phyloP scores from a whole-genome alignment of 2,329 filamentous ascomycete genomes.

The Anthostomella pinea region DNA sequence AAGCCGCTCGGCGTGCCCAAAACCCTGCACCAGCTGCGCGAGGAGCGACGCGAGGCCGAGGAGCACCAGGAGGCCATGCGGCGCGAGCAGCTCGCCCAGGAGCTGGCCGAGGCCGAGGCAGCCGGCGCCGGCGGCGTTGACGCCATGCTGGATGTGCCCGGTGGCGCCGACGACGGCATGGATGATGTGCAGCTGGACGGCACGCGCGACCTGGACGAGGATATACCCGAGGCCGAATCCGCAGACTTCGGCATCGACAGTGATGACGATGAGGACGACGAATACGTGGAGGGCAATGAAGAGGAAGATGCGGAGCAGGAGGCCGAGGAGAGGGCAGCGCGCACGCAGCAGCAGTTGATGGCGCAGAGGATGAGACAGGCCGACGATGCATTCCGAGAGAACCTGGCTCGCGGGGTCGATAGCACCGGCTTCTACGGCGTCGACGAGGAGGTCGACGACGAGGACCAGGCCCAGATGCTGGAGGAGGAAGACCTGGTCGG shows the following conservation, averaged over 20 bases:
- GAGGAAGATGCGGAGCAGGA: conserved; percentile 32
- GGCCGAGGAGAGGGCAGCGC: conserved; percentile 28
- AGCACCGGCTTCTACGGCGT: conserved; percentile 49
- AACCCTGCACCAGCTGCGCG: conserved; percentile 83
- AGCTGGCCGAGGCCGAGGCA: conserved; percentile 68
- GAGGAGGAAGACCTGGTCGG: conserved; percentile 59
- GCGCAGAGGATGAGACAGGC: conserved; percentile 51
- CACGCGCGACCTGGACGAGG: conserved; percentile 65
- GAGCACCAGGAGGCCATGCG: conserved; percentile 76
- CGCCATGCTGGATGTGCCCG: conserved; percentile 26
- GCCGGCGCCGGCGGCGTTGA: conserved; percentile 43
- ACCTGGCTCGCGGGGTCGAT: conserved; percentile 51
- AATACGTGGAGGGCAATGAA: conserved; percentile 39
- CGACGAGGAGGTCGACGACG: conserved; percentile 53
- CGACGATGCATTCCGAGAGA: conserved; percentile 62
- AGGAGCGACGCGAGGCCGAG: conserved; percentile 84
- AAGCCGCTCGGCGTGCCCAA: conserved; percentile 84
- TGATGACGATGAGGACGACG: conserved; percentile 34
- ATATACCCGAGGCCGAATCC: conserved; percentile 66
- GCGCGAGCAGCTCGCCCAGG: conserved; percentile 67
- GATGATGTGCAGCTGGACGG: conserved; percentile 56
- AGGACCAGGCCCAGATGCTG: conserved; percentile 56
- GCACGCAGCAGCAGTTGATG: conserved; percentile 47
- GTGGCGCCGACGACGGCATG: conserved; percentile 36
- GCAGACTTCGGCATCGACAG: conserved; percentile 44